A percentile compares a stretch with the other conserved stretches of the same genome.
These are phyloP conservation scores for Zelonia costaricensis DNA, from an alignment of 208 protist genomes.

Conservation along the genomic window DNA sequence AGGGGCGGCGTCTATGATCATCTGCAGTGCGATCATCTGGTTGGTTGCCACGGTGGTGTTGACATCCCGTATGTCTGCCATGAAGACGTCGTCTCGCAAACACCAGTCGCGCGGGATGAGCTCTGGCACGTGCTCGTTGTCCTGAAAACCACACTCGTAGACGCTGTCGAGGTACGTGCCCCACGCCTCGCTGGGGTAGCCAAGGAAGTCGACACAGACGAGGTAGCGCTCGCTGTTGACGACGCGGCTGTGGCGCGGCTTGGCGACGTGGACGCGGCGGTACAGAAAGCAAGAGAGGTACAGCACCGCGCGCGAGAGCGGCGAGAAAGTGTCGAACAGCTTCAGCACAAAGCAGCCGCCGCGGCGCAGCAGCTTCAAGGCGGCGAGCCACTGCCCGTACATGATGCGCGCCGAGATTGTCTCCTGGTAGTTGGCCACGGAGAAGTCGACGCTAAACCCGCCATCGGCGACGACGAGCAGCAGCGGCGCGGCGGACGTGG, in stretches of 20 bases:
- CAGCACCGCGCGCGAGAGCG: slow-evolving; percentile 70
- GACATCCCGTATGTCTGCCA: slow-evolving; percentile 45
- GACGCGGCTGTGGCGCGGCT: slow-evolving; percentile 88
- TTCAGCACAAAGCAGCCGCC: slow-evolving; percentile 89
- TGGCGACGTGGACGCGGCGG: slow-evolving; percentile 82
- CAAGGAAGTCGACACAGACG: slow-evolving; percentile 60
- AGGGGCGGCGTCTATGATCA: slow-evolving; percentile 53
- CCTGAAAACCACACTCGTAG: slow-evolving; percentile 63
- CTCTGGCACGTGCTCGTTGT: slow-evolving; percentile 58
- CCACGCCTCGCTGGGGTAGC: slow-evolving; percentile 44
- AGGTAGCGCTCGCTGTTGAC: slow-evolving; percentile 93
- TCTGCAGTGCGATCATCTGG: slow-evolving; percentile 54
- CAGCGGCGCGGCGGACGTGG: slow-evolving; percentile 23
- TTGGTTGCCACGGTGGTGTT: slow-evolving; percentile 56
- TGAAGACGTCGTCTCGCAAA: slow-evolving; percentile 52
- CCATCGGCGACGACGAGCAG: slow-evolving; percentile 91
- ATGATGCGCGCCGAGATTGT: slow-evolving; percentile 87
- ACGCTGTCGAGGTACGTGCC: slow-evolving; percentile 52
- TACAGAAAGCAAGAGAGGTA: slow-evolving; percentile 87
- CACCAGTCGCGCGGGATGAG: slow-evolving; percentile 60
- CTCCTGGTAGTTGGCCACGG: slow-evolving; percentile 86
- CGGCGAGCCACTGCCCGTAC: slow-evolving; percentile 82
- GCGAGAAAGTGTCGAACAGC: slow-evolving; percentile 91
- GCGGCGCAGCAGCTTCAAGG: slow-evolving; percentile 61
- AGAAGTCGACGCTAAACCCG: slow-evolving; percentile 76